These are phyloP conservation scores for Ocimum tenuiflorum DNA, from an alignment of 257 asterid species.

Conservation along the genomic window DNA sequence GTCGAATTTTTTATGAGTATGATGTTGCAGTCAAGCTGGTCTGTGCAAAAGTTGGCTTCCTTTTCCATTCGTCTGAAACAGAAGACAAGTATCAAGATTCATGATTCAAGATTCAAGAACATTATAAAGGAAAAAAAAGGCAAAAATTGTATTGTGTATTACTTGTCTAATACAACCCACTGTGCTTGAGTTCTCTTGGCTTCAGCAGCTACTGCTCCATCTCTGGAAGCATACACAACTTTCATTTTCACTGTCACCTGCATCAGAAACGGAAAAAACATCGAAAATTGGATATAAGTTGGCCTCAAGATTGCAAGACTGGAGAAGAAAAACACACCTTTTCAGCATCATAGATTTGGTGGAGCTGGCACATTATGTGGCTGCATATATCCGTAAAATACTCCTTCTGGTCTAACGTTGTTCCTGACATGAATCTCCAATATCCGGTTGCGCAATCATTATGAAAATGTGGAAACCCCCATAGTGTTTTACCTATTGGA, in stretches of 20 bases:
- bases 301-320: neutral
- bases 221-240: conserved; percentile 47
- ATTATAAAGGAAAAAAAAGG: neutral
- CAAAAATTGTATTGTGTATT: conserved; percentile 24
- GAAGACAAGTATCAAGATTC: too few relatives aligned
- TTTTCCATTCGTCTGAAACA: conserved; percentile 48
- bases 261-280: neutral
- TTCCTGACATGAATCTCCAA: conserved; percentile 50
- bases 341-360: conserved; percentile 49
- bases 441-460: conserved; percentile 48
- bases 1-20: conserved; percentile 51
- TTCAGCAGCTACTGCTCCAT: conserved; percentile 75
- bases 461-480: conserved; percentile 57
- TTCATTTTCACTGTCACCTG: conserved; percentile 70
- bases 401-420: conserved; percentile 59
- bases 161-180: conserved; percentile 91
- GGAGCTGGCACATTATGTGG: conserved; percentile 58
- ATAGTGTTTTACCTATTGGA: conserved; percentile 41
- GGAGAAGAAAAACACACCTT: conserved; percentile 35
- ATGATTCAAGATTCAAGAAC: neutral
- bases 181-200: conserved; percentile 54
- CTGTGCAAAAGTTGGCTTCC: conserved; percentile 63
- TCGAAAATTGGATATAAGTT: neutral
- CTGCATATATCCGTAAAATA: conserved; percentile 51
- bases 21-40: conserved; percentile 69